Base-by-base conservation (phyloP, 352 stramenopile species). In the Phytophthora niederhauseri region DNA sequence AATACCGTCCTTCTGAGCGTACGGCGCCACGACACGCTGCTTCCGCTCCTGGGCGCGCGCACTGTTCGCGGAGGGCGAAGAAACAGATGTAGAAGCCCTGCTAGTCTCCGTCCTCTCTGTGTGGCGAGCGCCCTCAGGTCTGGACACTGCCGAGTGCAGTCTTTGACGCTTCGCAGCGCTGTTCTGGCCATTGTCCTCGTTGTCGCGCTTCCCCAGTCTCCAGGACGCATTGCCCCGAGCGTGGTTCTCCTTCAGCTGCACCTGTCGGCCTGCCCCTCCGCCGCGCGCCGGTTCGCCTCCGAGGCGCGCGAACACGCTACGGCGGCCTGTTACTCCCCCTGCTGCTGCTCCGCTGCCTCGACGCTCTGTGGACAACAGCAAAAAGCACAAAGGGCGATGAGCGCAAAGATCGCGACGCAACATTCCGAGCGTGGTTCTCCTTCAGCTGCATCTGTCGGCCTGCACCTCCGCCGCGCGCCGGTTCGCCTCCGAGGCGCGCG, bases 1-100 rank as follows among this genome's bases (percentile, higher is more conserved):
- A 55, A 91, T 82, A 20, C 77, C 82, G 7, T 91, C 85, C 26
- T 89, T 89, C 53, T 89, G 75, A 38, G 76, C 64, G 55, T 89
- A 89, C 28, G 82, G 77, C 20, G 80, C 85, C 14, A 90, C 75
- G 15, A 74, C 78, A n/a, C 81, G 78, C 62, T 82, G 85, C 54
- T 86, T 84, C 5, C 65, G 60, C 53, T 90, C 69, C 34, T 78
- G 63, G 11, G 57, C 38, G 22, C 59, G 69, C 43, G 64, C 69
- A 8, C 4, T 68, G 22, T 75, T 61, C 0, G 41, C 55, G n/a
- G 41, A 31, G 5, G 75, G 61, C 28, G 67, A 70, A 31, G 46
- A 34, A 43, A n/a, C 64, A 26, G n/a, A n/a, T 7, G 17, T 58
- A 28, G 46, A 57, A 45, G 53, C 61, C 17, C 26, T 70, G 17